phyloP scores from a whole-genome alignment of 495 filamentous ascomycete genomes.

The Lindgomyces ingoldianus region DNA sequence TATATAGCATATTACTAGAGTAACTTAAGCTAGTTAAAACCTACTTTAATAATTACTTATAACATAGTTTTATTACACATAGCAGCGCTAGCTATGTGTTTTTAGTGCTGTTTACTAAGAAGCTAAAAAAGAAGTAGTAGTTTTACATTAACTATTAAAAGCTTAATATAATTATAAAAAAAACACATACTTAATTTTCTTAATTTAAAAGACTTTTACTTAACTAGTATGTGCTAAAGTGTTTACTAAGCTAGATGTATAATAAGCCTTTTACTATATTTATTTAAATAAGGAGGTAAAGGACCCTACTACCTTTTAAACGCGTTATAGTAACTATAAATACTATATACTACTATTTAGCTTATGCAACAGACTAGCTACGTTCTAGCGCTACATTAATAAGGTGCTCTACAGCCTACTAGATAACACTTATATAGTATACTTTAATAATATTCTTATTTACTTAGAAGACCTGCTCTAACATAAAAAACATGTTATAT shows the following conservation, averaged over 20 bases:
- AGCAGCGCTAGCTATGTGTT: no score
- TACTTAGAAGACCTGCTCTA: conserved; percentile 23
- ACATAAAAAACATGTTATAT: conserved; percentile 11
- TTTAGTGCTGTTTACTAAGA: no score
- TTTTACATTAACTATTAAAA: conserved; percentile 40
- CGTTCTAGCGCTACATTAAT: conserved; percentile 44
- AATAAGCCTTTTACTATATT: conserved; percentile 28
- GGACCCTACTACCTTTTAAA: conserved; percentile 42
- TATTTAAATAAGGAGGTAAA: conserved; percentile 31
- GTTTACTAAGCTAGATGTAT: conserved; percentile 53
- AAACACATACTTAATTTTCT: conserved; percentile 50
- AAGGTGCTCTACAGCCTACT: conserved; percentile 33
- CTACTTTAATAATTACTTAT: no score
- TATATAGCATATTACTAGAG: no score
- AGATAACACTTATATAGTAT: conserved; percentile 37
- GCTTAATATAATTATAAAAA: conserved; percentile 48
- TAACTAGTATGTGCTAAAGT: conserved; percentile 39
- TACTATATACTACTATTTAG: conserved; percentile 45
- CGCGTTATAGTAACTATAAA: conserved; percentile 39
- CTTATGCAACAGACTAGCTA: conserved; percentile 34
- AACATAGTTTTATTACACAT: no score
- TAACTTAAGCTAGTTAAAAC: no score
- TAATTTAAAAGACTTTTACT: conserved; percentile 50
- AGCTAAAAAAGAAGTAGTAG: no score
- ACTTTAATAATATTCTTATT: conserved; percentile 40